A percentile compares a stretch with the other conserved stretches of the same genome.
These are phyloP conservation scores for Cladophialophora psammophila DNA, from an alignment of 2,329 filamentous ascomycete genomes.

Conservation along the genomic window DNA sequence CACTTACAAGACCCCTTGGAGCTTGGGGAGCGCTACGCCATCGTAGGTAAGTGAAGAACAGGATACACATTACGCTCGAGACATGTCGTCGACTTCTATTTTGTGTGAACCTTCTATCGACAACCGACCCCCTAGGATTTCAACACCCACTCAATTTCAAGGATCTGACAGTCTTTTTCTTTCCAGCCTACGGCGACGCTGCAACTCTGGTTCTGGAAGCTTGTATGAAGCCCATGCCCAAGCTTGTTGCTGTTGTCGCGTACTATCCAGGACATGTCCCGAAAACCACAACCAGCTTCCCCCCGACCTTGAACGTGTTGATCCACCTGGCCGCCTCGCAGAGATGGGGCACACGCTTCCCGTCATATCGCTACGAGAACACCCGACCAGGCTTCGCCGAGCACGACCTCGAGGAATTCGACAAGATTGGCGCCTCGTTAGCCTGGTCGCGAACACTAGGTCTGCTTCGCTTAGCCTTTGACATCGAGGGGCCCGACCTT, in stretches of 20 bases:
- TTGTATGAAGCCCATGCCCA: slow-evolving; percentile 63
- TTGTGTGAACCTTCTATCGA: not conserved
- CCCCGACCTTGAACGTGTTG: slow-evolving; percentile 55
- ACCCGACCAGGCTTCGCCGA: slow-evolving; percentile 74
- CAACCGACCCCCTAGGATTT: not conserved
- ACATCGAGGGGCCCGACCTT: slow-evolving; percentile 46
- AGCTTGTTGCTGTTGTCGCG: slow-evolving; percentile 66
- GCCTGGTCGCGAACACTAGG: slow-evolving; percentile 73
- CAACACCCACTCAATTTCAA: not conserved
- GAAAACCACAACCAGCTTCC: slow-evolving; percentile 50
- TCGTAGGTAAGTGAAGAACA: slow-evolving; percentile 60
- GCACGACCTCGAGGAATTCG: slow-evolving; percentile 71
- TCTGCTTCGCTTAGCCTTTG: slow-evolving; percentile 67
- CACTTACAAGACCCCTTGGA: slow-evolving; percentile 62
- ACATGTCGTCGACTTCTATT: not conserved
- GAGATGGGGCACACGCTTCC: slow-evolving; percentile 40
- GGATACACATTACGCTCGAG: not conserved
- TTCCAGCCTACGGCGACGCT: slow-evolving; percentile 66
- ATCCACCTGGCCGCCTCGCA: slow-evolving; percentile 64
- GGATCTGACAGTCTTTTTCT: not conserved
- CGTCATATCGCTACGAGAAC: slow-evolving; percentile 62
- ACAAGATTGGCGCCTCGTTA: slow-evolving; percentile 68
- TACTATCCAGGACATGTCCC: slow-evolving; percentile 70
- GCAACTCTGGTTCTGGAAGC: slow-evolving; percentile 66
- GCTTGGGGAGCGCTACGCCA: slow-evolving; percentile 66